Percentiles rank a stretch among this genome's conserved stretches.
phyloP scores from a whole-genome alignment of 2,329 filamentous ascomycete genomes.

The Colletotrichum limetticola region DNA sequence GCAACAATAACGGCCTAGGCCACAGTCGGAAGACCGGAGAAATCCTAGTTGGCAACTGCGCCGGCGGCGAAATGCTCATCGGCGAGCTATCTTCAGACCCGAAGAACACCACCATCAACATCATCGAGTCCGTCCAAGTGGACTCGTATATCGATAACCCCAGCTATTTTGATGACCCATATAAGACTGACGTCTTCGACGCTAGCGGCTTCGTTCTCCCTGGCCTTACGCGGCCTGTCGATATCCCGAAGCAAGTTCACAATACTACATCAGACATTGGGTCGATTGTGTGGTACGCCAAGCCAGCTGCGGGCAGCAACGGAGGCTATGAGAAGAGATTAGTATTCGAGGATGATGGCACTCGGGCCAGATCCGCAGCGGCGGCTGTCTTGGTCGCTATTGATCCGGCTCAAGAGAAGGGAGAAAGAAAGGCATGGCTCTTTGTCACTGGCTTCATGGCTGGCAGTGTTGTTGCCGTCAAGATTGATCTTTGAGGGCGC shows the following conservation, averaged over 20 bases:
- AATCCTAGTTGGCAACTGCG: conserved; percentile 54
- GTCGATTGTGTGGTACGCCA: conserved; percentile 57
- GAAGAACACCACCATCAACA: conserved; percentile 46
- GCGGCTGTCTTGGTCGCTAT: conserved; percentile 64
- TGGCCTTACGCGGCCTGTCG: conserved; percentile 54
- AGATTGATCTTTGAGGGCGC: conserved; percentile 55
- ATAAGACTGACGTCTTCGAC: conserved; percentile 52
- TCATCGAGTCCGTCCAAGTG: conserved; percentile 55
- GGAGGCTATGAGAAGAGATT: conserved; percentile 55
- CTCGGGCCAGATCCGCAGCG: conserved; percentile 59
- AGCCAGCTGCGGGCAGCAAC: conserved; percentile 14
- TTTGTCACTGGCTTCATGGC: conserved; percentile 68
- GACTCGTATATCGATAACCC: conserved; percentile 66
- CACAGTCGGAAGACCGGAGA: conserved; percentile 55
- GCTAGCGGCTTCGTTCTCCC: conserved; percentile 64
- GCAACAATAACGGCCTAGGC: conserved; percentile 67
- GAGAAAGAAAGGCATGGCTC: conserved; percentile 63
- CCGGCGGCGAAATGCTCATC: conserved; percentile 59
- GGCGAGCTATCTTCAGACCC: conserved; percentile 39
- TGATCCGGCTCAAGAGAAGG: conserved; percentile 55
- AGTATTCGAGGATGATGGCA: conserved; percentile 68
- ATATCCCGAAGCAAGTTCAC: conserved; percentile 46
- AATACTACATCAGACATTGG: conserved; percentile 52
- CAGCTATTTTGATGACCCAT: conserved; percentile 66
- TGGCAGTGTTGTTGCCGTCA: conserved; percentile 59